A percentile compares a stretch with the other conserved stretches of the same genome.
Conservation (phyloP, 164 flowering plant species). For the Tetrastigma voinierianum region DNA sequence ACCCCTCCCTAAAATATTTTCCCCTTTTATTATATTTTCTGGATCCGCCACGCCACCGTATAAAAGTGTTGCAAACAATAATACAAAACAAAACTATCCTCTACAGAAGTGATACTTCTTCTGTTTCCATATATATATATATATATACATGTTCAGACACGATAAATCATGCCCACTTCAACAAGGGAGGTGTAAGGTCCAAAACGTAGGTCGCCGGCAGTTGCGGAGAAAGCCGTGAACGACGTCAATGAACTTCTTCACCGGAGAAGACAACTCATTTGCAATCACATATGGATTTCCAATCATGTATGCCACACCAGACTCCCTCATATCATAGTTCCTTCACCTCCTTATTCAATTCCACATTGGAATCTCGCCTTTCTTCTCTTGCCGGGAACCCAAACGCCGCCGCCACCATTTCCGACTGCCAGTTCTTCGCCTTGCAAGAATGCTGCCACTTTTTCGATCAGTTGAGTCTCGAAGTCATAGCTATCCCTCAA, state of each 20-base stretch:
- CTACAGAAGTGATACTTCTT: too few relatives aligned
- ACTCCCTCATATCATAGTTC: constrained; percentile 3
- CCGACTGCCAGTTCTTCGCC: too few relatives aligned
- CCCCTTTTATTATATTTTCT: too few relatives aligned
- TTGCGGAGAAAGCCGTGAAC: constrained; percentile 4
- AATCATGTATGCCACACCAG: constrained; percentile 3
- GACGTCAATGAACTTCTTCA: background rate
- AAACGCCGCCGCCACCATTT: too few relatives aligned
- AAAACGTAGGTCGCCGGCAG: background rate
- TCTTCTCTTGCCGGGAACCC: too few relatives aligned
- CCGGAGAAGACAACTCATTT: background rate
- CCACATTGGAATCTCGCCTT: background rate
- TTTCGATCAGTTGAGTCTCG: constrained; percentile 35
- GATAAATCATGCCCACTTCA: constrained; percentile 4
- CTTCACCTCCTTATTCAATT: background rate
- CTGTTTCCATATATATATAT: too few relatives aligned
- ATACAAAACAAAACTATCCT: too few relatives aligned
- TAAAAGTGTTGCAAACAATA: too few relatives aligned
- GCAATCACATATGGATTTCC: constrained; percentile 5
- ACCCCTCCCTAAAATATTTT: too few relatives aligned
- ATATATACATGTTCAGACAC: background rate
- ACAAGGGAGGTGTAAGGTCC: background rate
- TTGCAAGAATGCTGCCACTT: constrained; percentile 5
- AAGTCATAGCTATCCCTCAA: constrained; percentile 29
- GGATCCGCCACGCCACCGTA: too few relatives aligned